A percentile compares a stretch with the other conserved stretches of the same genome.
phyloP scores from a whole-genome alignment of 768 basidiomycete species.

The Naganishia vishniacii region DNA sequence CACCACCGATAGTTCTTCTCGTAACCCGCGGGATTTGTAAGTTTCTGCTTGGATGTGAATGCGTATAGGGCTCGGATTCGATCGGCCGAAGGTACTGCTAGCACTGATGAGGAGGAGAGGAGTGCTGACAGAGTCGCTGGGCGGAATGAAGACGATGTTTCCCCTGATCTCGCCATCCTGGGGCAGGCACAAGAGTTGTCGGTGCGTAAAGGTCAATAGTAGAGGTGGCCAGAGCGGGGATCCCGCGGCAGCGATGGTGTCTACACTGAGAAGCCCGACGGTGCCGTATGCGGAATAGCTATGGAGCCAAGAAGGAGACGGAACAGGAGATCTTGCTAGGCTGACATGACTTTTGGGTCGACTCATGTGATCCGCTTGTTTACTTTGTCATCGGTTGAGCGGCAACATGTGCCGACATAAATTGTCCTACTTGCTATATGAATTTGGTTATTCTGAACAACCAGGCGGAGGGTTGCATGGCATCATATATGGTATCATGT shows the following conservation, averaged over 20 bases:
- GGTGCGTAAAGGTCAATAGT: too few species aligned
- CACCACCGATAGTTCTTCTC: conserved; percentile 82
- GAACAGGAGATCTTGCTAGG: not conserved
- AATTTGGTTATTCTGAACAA: too few species aligned
- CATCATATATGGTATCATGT: too few species aligned
- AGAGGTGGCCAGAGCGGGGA: too few species aligned
- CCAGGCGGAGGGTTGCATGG: too few species aligned
- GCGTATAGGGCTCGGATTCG: conserved; percentile 65
- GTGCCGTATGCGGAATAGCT: too few species aligned
- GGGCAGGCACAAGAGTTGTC: not conserved
- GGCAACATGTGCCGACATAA: too few species aligned
- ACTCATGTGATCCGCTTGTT: not conserved
- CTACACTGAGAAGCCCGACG: too few species aligned
- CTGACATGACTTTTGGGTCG: not conserved
- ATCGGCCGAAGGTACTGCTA: conserved; percentile 35
- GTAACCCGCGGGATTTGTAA: conserved; percentile 77
- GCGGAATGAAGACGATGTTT: not conserved
- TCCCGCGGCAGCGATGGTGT: too few species aligned
- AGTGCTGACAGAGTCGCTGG: conserved; percentile 16
- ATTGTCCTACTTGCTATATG: too few species aligned
- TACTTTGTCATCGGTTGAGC: not conserved
- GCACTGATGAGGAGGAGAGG: conserved; percentile 26
- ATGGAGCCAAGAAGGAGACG: too few species aligned
- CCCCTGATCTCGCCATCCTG: not conserved
- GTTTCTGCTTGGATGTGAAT: conserved; percentile 74